Conservation (phyloP, 176 grass and related monocot genomes). For the Zea luxurians region DNA sequence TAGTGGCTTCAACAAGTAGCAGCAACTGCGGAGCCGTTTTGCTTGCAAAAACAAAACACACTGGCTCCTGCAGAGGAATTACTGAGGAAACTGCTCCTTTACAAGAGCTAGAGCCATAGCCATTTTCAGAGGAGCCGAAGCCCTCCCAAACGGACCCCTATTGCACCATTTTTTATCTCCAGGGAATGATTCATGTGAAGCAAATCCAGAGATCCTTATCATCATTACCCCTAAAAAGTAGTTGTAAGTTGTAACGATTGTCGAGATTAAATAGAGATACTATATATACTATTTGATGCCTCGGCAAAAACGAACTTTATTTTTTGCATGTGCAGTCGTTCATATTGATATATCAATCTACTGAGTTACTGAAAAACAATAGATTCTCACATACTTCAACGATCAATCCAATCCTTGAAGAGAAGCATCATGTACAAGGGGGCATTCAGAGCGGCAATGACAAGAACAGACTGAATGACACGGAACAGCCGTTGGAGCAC, state of each 20-base stretch:
- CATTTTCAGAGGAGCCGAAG: too few relatives aligned
- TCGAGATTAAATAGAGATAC: background rate
- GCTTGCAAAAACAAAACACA: too few relatives aligned
- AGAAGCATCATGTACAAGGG: slow-evolving; percentile 98
- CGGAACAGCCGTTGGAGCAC: slow-evolving; percentile 73
- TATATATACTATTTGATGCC: background rate
- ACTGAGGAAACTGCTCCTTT: background rate
- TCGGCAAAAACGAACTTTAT: background rate
- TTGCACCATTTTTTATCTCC: background rate
- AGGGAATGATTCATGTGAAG: background rate
- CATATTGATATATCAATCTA: slow-evolving; percentile 4
- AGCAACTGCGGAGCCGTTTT: too few relatives aligned
- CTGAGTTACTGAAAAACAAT: background rate
- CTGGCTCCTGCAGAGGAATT: too few relatives aligned
- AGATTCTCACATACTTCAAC: slow-evolving; percentile 29
- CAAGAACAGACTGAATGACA: slow-evolving; percentile 61
- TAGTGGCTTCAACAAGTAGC: too few relatives aligned
- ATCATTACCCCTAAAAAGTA: background rate
- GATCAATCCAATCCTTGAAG: slow-evolving; percentile 93
- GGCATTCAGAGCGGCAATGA: slow-evolving; percentile 76
- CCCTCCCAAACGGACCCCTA: background rate
- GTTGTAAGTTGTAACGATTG: background rate
- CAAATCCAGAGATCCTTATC: background rate
- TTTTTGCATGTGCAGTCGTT: slow-evolving; percentile 6
- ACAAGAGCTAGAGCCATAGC: too few relatives aligned